Evolutionary conservation across 1,284 basidiomycete genomes (phyloP), one percentile per base, ranked within the genome.

Genomic region (Marasmius oreades): DNA sequence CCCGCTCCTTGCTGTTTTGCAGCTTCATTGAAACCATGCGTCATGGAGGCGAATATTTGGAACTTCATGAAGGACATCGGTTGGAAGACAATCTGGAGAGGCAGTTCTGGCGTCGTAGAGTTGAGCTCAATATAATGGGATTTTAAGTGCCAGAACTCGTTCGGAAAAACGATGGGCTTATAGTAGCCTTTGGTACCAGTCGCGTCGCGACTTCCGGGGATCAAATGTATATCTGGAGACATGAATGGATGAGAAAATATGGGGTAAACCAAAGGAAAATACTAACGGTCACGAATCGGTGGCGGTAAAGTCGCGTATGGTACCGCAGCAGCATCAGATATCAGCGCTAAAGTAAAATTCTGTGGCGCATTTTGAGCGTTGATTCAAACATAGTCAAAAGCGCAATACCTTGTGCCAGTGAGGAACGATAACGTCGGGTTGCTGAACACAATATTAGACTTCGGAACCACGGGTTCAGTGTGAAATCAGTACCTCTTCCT

Each of bases 141-240:
- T 47, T 86, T 85, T 14, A 95, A 79, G 61, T 87, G 78, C 94
- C 95, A 98, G 72, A 98, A 98, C 68, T 98, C 94, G 69, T 98
- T 98, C 6, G 93, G 85, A 73, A 92, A 98, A 45, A 98, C 69
- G 60, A 95, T 87, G 1, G 96, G 96, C 64, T 85, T 89, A 77
- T 95, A 94, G 63, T 78, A 85, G 7, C 80, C 83, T 62, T 78
- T 79, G 6, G 77, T 78, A 11, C 84, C 87, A 24, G 81, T 82
- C 34, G 77, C 70, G 61, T 91, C 88, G 34, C 85, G 80, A 52
- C 77, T 67, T 22, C 74, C 75, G 0, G 81, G 78, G 47, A 89
- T 70, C 33, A 87, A 70, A 58, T 84, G 70, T 24, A 92, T 66
- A 67, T 88, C 88, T 90, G 31, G 16, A 22, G 51, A 56, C 20